Percentiles rank a stretch among this genome's conserved stretches.
Conservation (phyloP, 306 rosid species). For the Spatholobus suberectus region DNA sequence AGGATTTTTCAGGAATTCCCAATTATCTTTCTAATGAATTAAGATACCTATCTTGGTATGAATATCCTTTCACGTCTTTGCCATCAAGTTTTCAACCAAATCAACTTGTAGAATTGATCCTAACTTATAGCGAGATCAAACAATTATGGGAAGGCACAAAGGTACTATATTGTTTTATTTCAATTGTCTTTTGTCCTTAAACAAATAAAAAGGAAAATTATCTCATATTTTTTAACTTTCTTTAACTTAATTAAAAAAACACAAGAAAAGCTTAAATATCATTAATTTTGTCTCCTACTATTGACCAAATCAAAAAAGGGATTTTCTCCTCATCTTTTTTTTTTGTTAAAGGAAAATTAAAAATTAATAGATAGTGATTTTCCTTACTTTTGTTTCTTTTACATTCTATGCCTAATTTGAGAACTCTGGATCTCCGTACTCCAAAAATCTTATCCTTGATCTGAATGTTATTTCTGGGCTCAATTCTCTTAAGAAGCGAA, state of each 20-base stretch:
- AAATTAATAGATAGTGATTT: neutral
- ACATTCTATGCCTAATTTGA: neutral
- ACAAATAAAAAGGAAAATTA: too few relatives aligned
- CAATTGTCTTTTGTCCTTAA: too few relatives aligned
- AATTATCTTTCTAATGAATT: neutral
- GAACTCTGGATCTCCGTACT: neutral
- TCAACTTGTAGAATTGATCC: neutral
- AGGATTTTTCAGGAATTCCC: neutral
- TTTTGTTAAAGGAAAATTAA: neutral
- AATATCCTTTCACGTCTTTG: constrained; percentile 6
- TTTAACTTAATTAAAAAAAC: neutral
- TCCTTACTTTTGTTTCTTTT: neutral
- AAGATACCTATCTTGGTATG: neutral
- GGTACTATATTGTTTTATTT: neutral
- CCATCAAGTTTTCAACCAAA: constrained; percentile 13
- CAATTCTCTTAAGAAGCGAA: neutral
- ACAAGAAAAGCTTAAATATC: neutral
- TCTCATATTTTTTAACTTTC: too few relatives aligned
- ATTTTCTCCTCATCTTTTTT: too few relatives aligned
- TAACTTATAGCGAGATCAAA: neutral
- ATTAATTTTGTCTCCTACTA: neutral
- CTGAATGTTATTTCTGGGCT: neutral
- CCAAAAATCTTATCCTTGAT: neutral
- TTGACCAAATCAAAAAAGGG: too few relatives aligned
- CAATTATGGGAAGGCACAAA: constrained; percentile 17